Evolutionary conservation across 139 green algal species (phyloP), one percentile per base, ranked within the genome.

Genomic region (Mesotaenium endlicherianum): DNA sequence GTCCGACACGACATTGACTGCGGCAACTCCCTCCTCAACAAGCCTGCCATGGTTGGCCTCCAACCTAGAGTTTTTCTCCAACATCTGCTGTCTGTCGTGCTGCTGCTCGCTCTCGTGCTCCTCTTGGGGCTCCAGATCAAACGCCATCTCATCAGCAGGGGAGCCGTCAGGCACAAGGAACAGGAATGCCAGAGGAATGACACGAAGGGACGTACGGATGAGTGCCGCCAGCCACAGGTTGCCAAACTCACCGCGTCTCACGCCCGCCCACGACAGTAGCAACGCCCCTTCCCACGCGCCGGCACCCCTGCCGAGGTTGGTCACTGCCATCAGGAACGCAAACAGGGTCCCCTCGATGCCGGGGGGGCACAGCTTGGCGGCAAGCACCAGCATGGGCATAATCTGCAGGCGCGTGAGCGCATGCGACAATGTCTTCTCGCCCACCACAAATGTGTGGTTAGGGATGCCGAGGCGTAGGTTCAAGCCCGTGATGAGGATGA

Each of bases 301-400:
- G 1, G n/a, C 42, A 44, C 31, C 36, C 4, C 26, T 30, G 17
- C 83, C 83, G 31, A 87, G 87, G 85, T 99, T 99, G 20, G 94
- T 85, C 0, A 98, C 83, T 3, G 74, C 91, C 96, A 98, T 99
- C 38, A 99, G 91, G 0, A 95, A 94, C 2, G 96, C 96, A 88
- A 98, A 99, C 5, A 99, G 93, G 0, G 95, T 98, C 3, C 95
- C 96, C 88, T 99, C 96, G 20, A 99, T 95, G 1, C 92, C 85
- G 36, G 85, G 57, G 40, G 89, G 85, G 53, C 85, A 91, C 17
- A 88, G 76, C 42, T 57, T 77, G 0, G 94, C 93, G 2, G 96
- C 96, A 2, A 99, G 90, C 41, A 99, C 96, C 34, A 99, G 89
- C 26, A 98, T 91, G 14, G 96, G 96, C 94, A 99, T 97, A 80